Evolutionary conservation across 306 rosid genomes (phyloP), one percentile per base, ranked within the genome.

Genomic region (Oemleria cerasiformis): DNA sequence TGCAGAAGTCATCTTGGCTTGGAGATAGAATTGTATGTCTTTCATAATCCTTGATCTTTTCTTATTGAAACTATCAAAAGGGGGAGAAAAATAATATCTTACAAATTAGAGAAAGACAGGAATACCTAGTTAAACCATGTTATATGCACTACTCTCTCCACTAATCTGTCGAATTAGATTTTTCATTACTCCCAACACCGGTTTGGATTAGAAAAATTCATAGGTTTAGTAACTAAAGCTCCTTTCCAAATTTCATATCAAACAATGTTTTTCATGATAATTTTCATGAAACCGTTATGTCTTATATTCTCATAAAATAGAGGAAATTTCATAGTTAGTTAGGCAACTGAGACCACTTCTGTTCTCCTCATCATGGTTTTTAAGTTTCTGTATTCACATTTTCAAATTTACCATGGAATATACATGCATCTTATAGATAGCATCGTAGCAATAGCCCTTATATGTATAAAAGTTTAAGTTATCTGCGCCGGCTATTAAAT

Each of bases 1-100:
- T 70, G 25, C 74, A 34, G 64, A 55, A 53, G 17, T 70, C 74
- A 56, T 30, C 65, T 55, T 55, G 51, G 74, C 65, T 25, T 42
- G 74, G 74, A 42, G 74, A 70, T 70, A 58, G 65, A 70, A 70
- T 70, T 43, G 74, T 70, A 70, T 21, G 74, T 41, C 40, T 56
- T 34, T 41, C 40, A 68, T 56, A 21, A 19, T 19, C 42, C 4
- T 1, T 6, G 42, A 55, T 70, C 9, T n/a, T 70, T 56, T 70
- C 9, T 16, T 70, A 21, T 57, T 42, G 42, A 47, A 70, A 56
- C 40, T 15, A 43, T 23, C 6, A 23, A 56, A 6, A 41, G 4
- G 8, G 3, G 36, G 9, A 39, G 73, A 54, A 38, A 68, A 21
- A 40, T n/a, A n/a, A n/a, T n/a, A n/a, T n/a, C n/a, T n/a, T n/a